Percentiles rank a stretch among this genome's conserved stretches.
These are phyloP conservation scores for Acanthochlamys bracteata DNA, from an alignment of 106 monocot genomes.

Conservation along the genomic window DNA sequence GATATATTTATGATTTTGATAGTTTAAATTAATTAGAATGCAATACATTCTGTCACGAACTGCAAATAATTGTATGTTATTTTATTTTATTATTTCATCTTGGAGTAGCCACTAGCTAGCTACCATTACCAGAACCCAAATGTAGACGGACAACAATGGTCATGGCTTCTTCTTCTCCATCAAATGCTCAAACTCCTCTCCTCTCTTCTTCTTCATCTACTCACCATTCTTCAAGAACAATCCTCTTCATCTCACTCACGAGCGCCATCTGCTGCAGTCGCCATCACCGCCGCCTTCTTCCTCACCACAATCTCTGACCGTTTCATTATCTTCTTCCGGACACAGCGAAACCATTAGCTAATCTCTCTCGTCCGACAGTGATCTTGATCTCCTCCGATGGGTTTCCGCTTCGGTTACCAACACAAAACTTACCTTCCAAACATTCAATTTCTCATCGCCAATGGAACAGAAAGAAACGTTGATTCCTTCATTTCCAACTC, in stretches of 20 bases:
- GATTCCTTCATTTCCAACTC: constrained; percentile 49
- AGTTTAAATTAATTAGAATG: no score
- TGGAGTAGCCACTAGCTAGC: no score
- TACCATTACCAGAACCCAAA: no score
- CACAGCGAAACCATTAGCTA: neutral
- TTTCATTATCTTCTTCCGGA: neutral
- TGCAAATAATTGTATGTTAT: no score
- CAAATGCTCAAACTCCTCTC: neutral
- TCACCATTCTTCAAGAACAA: neutral
- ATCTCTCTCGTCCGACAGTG: constrained; percentile 28
- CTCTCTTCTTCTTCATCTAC: neutral
- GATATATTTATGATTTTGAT: no score
- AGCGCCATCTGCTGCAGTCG: neutral
- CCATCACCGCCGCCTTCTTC: constrained; percentile 10
- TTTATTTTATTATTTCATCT: no score
- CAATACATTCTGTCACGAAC: no score
- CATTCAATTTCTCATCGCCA: constrained; percentile 47
- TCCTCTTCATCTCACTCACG: neutral
- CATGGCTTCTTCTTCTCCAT: neutral
- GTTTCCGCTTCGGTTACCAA: constrained; percentile 69
- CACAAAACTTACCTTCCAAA: constrained; percentile 43
- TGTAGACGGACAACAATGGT: neutral
- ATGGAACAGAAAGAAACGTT: constrained; percentile 37
- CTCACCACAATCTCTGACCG: neutral
- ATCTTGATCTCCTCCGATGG: constrained; percentile 64